Percentiles rank a stretch among this genome's conserved stretches.
Evolutionary conservation across 208 protist genomes (phyloP).

Genomic region (Leishmania tarentolae): DNA sequence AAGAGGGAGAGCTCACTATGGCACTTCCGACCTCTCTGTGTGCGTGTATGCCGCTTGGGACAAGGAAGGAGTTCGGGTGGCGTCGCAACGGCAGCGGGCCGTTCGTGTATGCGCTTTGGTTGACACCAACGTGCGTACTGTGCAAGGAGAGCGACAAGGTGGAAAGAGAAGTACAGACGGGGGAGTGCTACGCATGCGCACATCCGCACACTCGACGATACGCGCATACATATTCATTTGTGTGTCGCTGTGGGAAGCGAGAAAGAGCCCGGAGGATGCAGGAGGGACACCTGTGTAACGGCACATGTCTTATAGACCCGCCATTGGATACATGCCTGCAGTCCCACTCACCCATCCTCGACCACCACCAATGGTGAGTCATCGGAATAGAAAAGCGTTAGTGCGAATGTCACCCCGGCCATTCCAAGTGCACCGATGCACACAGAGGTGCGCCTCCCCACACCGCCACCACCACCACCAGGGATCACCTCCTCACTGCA

Average conservation of each 20-base stretch:
- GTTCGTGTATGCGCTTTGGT: background rate
- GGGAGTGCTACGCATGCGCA: background rate
- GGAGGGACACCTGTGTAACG: background rate
- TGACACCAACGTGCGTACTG: background rate
- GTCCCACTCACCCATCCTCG: background rate
- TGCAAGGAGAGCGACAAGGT: background rate
- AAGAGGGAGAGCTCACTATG: background rate
- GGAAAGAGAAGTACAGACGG: background rate
- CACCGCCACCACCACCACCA: background rate
- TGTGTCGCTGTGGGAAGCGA: background rate
- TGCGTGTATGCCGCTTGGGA: background rate
- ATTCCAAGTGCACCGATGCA: background rate
- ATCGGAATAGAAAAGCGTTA: background rate
- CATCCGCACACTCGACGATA: background rate
- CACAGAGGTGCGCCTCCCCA: background rate
- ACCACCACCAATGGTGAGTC: background rate
- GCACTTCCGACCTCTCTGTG: background rate
- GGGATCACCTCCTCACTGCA: background rate
- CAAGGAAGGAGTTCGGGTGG: background rate
- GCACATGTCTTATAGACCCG: no score
- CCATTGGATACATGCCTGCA: no score
- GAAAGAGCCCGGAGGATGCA: background rate
- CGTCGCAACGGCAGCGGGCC: background rate
- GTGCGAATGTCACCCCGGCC: background rate
- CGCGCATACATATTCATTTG: background rate